Evolutionary conservation across 345 rosid genomes (phyloP).

Genomic region (Boechera retrofracta): DNA sequence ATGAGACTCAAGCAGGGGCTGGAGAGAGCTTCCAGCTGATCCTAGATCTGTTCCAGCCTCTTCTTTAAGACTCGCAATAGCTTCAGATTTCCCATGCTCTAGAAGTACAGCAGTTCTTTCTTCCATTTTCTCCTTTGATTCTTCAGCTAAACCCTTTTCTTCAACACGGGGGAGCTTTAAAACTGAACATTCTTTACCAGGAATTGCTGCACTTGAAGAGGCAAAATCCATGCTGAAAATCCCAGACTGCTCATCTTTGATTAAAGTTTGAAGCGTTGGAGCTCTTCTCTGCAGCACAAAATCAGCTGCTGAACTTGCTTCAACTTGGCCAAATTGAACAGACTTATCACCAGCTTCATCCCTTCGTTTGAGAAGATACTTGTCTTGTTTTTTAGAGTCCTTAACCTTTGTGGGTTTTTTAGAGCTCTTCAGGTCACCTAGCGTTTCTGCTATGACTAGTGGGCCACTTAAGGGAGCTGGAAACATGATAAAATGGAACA

Average conservation of each 20-base stretch:
- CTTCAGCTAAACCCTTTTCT: constrained; percentile 41
- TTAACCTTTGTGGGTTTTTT: constrained; percentile 69
- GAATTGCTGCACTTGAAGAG: constrained; percentile 45
- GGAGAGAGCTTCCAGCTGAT: constrained; percentile 50
- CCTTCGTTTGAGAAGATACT: constrained; percentile 79
- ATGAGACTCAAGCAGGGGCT: constrained; percentile 46
- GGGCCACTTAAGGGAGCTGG: constrained; percentile 99
- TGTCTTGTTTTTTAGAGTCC: constrained; percentile 80
- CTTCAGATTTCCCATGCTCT: constrained; percentile 49
- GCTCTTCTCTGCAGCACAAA: constrained; percentile 79
- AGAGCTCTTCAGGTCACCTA: constrained; percentile 66
- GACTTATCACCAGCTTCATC: constrained; percentile 59
- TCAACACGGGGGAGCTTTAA: constrained; percentile 44
- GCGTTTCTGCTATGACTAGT: constrained; percentile 82
- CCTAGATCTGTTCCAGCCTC: constrained; percentile 45
- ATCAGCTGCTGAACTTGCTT: constrained; percentile 51
- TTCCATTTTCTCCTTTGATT: constrained; percentile 36
- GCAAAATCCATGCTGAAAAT: constrained; percentile 45
- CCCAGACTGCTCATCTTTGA: constrained; percentile 50
- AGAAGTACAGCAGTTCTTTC: constrained; percentile 39
- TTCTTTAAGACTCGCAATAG: constrained; percentile 43
- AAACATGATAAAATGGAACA: constrained; percentile 31
- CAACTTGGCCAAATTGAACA: constrained; percentile 49
- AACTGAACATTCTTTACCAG: constrained; percentile 45
- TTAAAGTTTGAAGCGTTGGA: constrained; percentile 45